Evolutionary conservation across 345 rosid genomes (phyloP).

Genomic region (Citrus cavaleriei): DNA sequence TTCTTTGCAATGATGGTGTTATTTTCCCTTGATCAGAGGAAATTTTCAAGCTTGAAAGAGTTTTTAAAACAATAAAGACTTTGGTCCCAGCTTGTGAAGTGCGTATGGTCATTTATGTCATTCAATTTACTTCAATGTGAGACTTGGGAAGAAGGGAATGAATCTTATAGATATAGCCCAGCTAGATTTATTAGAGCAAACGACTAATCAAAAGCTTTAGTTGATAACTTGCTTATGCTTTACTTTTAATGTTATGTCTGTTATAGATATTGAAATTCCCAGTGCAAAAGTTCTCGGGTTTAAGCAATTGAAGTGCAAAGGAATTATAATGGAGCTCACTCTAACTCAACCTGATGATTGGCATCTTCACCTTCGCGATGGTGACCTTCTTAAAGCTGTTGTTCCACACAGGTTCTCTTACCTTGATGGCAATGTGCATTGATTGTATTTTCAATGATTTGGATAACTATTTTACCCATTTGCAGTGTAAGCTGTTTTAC

Average conservation of each 20-base stretch:
- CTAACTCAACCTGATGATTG: conserved; percentile 51
- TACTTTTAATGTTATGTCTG: not conserved
- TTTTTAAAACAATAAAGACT: conserved; percentile 7
- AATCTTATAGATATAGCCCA: not conserved
- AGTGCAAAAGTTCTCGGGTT: not conserved
- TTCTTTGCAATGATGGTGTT: not conserved
- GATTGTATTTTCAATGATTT: not conserved
- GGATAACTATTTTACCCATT: not conserved
- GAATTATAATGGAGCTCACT: conserved; percentile 36
- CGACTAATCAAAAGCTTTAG: not conserved
- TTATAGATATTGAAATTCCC: conserved; percentile 3
- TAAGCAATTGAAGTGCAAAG: conserved; percentile 7
- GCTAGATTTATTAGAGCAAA: not conserved
- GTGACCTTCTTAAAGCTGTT: conserved; percentile 33
- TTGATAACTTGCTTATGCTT: not conserved
- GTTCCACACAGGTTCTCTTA: conserved; percentile 20
- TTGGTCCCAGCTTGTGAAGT: conserved; percentile 1
- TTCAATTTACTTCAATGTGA: not conserved
- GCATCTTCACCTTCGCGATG: conserved; percentile 65
- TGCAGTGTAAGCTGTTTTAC: conserved; percentile 43
- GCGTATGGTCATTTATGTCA: not conserved
- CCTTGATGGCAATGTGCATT: not conserved
- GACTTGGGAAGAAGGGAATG: not conserved
- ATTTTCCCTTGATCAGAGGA: not conserved
- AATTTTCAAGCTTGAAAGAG: not conserved